phyloP scores from a whole-genome alignment of 2,329 filamentous ascomycete species.

The Biscogniauxia mediterranea region DNA sequence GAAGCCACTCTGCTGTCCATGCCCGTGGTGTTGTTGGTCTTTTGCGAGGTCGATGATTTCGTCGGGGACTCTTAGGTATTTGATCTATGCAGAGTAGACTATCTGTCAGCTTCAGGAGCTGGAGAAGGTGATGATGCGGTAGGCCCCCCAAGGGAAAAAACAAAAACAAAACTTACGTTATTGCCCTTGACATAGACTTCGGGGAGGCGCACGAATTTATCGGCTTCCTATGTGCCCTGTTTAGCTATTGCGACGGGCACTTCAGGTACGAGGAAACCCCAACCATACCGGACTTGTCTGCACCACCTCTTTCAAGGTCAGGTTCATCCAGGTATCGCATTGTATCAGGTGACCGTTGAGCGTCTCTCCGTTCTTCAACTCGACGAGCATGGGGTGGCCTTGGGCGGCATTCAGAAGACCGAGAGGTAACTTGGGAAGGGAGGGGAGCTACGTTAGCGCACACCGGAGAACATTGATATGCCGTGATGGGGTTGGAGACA shows the following conservation, averaged over 20 bases:
- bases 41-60: constrained; percentile 94
- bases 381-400: constrained; percentile 76
- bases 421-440: constrained; percentile 59
- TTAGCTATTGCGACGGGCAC: constrained; percentile 17
- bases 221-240: constrained; percentile 65
- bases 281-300: constrained; percentile 77
- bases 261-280: neutral
- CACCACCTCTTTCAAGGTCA: constrained; percentile 94
- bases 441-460: constrained; percentile 14
- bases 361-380: constrained; percentile 68
- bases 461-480: neutral
- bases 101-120: constrained; percentile 19
- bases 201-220: constrained; percentile 86
- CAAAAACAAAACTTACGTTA: constrained; percentile 73
- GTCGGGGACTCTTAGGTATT: constrained; percentile 94
- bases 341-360: constrained; percentile 93
- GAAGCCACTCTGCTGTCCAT: constrained; percentile 58
- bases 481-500: neutral
- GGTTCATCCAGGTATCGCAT: constrained; percentile 99
- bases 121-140: constrained; percentile 2
- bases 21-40: constrained; percentile 71
- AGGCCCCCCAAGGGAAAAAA: too few relatives aligned
- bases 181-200: constrained; percentile 98
- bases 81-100: constrained; percentile 72
- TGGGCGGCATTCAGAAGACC: constrained; percentile 92